phyloP scores from a whole-genome alignment of 73 alveolate species.

The Tetrahymena elliotti region DNA sequence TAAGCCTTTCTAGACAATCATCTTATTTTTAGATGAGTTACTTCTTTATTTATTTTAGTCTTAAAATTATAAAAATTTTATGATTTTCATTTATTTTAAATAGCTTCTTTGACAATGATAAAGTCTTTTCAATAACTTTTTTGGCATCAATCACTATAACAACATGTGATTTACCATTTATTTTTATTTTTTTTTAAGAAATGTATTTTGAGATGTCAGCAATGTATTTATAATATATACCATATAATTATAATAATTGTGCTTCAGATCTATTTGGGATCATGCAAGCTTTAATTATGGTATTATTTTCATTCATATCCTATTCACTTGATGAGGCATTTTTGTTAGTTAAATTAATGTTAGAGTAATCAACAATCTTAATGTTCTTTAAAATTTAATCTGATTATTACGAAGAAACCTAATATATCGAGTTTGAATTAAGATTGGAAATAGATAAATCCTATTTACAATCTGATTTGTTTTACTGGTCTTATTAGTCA shows the following conservation, averaged over 20 bases:
- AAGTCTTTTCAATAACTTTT: background rate
- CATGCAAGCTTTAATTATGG: background rate
- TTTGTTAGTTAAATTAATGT: background rate
- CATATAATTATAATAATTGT: no score
- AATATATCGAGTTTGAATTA: no score
- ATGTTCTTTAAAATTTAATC: background rate
- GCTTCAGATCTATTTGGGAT: background rate
- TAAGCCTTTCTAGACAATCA: background rate
- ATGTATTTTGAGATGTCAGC: background rate
- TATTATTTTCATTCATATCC: background rate
- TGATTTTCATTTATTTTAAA: background rate
- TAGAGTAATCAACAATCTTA: background rate
- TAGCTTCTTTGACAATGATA: background rate
- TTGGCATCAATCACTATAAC: background rate
- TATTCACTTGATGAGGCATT: background rate
- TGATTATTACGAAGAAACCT: background rate
- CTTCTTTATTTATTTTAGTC: background rate
- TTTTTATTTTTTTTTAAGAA: background rate
- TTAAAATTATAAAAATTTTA: background rate
- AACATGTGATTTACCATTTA: background rate
- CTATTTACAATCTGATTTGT: background rate
- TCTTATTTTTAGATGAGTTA: background rate
- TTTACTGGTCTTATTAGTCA: background rate
- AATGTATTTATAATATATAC: background rate
- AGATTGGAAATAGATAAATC: background rate